Evolutionary conservation across 345 rosid genomes (phyloP).

Genomic region (Citrus medica): DNA sequence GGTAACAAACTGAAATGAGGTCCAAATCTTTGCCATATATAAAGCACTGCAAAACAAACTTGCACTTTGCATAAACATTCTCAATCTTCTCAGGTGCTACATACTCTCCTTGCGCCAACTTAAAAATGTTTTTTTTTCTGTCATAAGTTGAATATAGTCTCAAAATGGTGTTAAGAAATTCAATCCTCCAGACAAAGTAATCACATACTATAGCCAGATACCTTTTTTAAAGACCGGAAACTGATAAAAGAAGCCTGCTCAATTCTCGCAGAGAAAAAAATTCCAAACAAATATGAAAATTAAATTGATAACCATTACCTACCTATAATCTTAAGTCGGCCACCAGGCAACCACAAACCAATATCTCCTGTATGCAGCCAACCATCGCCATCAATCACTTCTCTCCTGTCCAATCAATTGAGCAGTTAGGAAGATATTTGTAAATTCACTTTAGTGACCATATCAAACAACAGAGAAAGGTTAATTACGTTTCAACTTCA

Average conservation of each 20-base stretch:
- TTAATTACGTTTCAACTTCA: slow-evolving; percentile 65
- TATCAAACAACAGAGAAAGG: slow-evolving; percentile 7
- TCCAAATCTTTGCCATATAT: slow-evolving; percentile 53
- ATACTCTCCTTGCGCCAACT: slow-evolving; percentile 97
- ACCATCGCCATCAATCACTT: slow-evolving; percentile 81
- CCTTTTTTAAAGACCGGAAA: not conserved
- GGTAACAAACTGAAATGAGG: slow-evolving; percentile 6
- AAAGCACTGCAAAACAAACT: slow-evolving; percentile 78
- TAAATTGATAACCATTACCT: slow-evolving; percentile 5
- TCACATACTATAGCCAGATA: not conserved
- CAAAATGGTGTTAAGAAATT: not conserved
- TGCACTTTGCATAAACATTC: slow-evolving; percentile 91
- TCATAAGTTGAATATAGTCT: slow-evolving; percentile 6
- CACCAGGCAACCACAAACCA: slow-evolving; percentile 83
- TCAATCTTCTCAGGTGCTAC: slow-evolving; percentile 97
- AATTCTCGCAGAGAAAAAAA: not conserved
- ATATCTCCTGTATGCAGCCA: slow-evolving; percentile 98
- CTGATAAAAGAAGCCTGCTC: not conserved
- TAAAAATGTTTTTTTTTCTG: slow-evolving; percentile 91
- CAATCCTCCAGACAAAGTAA: not conserved
- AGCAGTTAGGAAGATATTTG: slow-evolving; percentile 12
- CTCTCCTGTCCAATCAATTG: slow-evolving; percentile 56
- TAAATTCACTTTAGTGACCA: not conserved
- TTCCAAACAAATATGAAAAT: not conserved
- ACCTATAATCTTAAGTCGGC: slow-evolving; percentile 91